Evolutionary conservation across 2,329 filamentous ascomycete species (phyloP).

Genomic region (Calonectria hawksworthii): DNA sequence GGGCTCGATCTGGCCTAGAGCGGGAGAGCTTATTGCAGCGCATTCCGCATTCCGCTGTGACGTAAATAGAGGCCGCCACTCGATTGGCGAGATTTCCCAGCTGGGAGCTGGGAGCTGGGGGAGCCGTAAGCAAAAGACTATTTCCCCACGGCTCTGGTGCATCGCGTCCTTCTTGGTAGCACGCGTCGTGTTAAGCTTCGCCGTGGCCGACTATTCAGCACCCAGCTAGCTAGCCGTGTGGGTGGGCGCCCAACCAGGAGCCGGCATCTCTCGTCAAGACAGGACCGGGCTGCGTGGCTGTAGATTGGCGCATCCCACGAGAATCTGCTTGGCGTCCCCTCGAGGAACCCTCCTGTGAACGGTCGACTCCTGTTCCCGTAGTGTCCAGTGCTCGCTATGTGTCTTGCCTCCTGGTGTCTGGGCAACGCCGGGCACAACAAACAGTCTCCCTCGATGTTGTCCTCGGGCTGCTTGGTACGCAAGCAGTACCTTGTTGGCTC

Average conservation of each 20-base stretch:
- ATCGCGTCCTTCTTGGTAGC: neutral
- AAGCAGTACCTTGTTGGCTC: neutral
- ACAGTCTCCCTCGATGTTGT: neutral
- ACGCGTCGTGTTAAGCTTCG: constrained; percentile 1
- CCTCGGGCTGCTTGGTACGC: neutral
- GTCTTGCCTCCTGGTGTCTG: neutral
- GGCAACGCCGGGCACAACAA: neutral
- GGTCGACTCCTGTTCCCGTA: neutral
- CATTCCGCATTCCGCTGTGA: constrained; percentile 15
- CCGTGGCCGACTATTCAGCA: neutral
- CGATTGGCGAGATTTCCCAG: constrained; percentile 19
- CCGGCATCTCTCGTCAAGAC: neutral
- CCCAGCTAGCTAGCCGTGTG: neutral
- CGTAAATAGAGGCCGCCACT: constrained; percentile 2
- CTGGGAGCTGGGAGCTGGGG: neutral
- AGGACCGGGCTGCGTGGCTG: neutral
- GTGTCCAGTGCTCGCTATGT: neutral
- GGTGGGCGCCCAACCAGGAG: neutral
- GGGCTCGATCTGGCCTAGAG: neutral
- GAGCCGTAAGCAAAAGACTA: neutral
- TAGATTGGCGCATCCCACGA: neutral
- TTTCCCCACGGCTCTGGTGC: neutral
- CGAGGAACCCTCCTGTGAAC: neutral
- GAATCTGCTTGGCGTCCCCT: neutral
- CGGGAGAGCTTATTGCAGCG: constrained; percentile 11